Evolutionary conservation across 208 protist species (phyloP).

Genomic region (Leishmania major): DNA sequence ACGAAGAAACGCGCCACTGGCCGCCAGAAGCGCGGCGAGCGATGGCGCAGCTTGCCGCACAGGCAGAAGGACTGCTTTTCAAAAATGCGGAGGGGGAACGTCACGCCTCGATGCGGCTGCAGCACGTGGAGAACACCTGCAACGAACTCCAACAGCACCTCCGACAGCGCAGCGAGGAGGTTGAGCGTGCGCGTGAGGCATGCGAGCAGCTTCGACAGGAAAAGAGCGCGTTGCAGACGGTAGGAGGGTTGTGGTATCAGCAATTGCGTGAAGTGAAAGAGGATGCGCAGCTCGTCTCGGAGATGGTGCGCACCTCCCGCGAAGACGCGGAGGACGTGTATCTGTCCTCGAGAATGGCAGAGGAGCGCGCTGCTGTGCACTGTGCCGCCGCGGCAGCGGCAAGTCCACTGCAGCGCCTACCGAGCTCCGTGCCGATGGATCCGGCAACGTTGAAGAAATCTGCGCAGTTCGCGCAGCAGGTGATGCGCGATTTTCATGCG

Average conservation of each 20-base stretch:
- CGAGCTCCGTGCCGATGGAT: conserved; percentile 3
- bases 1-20: conserved; percentile 41
- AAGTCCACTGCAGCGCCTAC: not conserved
- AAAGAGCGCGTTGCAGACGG: conserved; percentile 30
- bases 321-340: conserved; percentile 61
- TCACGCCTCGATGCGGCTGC: conserved; percentile 45
- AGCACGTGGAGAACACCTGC: conserved; percentile 50
- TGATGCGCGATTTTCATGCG: conserved; percentile 68
- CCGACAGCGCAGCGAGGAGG: conserved; percentile 28
- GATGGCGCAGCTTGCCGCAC: conserved; percentile 45
- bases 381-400: conserved; percentile 13
- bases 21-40: conserved; percentile 48
- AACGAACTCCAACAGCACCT: conserved; percentile 47
- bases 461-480: conserved; percentile 61
- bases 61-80: conserved; percentile 50
- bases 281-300: conserved; percentile 73
- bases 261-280: conserved; percentile 68
- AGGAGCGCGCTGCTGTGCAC: conserved; percentile 18
- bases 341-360: conserved; percentile 20
- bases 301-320: conserved; percentile 56
- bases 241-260: conserved; percentile 38
- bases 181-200: conserved; percentile 37
- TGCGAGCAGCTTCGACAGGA: conserved; percentile 43
- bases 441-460: conserved; percentile 24
- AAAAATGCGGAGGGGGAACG: conserved; percentile 62